These are phyloP conservation scores for Calonectria naviculata DNA, from an alignment of 2,329 filamentous ascomycete species.

Conservation along the genomic window DNA sequence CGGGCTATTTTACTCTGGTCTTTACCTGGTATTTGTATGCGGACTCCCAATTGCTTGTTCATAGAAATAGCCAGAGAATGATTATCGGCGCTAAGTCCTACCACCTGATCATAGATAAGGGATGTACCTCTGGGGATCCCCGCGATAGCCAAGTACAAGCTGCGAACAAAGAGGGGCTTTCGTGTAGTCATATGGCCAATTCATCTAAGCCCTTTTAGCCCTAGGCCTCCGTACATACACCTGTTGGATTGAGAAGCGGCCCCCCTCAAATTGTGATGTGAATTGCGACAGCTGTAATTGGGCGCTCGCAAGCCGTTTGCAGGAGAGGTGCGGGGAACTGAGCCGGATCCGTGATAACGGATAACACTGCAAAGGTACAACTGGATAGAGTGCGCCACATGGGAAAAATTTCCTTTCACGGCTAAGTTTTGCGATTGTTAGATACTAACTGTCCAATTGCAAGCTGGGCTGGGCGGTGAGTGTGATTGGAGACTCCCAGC, in stretches of 20 bases:
- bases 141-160: background rate
- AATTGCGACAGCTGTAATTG: background rate
- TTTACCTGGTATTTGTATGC: background rate
- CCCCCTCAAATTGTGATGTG: background rate
- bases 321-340: background rate
- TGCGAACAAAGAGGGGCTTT: background rate
- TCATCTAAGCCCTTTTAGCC: background rate
- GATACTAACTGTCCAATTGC: background rate
- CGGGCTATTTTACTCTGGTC: background rate
- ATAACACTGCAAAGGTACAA: background rate
- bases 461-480: background rate
- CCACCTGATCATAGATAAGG: background rate
- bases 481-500: background rate
- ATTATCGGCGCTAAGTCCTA: background rate
- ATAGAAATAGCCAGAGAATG: background rate
- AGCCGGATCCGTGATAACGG: background rate
- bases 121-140: background rate
- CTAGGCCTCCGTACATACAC: background rate
- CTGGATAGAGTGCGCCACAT: background rate
- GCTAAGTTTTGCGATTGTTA: background rate
- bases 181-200: no score
- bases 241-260: background rate
- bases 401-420: conserved; percentile 6
- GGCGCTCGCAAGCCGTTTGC: background rate
- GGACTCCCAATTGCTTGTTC: background rate